Percentiles rank a stretch among this genome's conserved stretches.
Evolutionary conservation across 352 stramenopile genomes (phyloP).

Genomic region (Globisporangium nunn): DNA sequence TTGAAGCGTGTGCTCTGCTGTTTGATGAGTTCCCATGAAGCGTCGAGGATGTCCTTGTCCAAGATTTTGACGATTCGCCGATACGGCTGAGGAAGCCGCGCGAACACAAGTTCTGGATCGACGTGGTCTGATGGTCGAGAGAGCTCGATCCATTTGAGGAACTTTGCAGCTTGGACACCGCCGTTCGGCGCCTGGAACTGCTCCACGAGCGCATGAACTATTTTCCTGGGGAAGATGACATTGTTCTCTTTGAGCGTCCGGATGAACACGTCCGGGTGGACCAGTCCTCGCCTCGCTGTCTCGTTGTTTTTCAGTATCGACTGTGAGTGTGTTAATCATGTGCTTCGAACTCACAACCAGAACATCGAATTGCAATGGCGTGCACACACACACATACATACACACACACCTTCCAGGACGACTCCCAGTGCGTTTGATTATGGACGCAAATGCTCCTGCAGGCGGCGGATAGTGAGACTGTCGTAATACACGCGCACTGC

Average conservation of each 20-base stretch:
- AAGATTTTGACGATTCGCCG: conserved; percentile 59
- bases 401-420: conserved; percentile 23
- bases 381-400: no score
- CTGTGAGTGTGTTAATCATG: conserved; percentile 9
- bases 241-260: conserved; percentile 45
- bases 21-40: conserved; percentile 39
- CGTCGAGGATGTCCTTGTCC: conserved; percentile 52
- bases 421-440: conserved; percentile 32
- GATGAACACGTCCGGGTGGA: conserved; percentile 34
- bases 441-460: conserved; percentile 26
- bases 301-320: conserved; percentile 24
- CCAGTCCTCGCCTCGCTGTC: conserved; percentile 22
- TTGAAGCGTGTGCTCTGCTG: conserved; percentile 34
- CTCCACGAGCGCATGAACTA: conserved; percentile 20
- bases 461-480: no score
- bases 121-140: conserved; percentile 43
- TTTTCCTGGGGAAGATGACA: conserved; percentile 22
- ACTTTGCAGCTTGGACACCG: conserved; percentile 24
- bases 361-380: no score
- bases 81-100: conserved; percentile 61
- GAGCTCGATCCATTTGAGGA: conserved; percentile 53
- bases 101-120: conserved; percentile 52
- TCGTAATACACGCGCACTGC: background rate
- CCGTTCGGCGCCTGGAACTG: conserved; percentile 43
- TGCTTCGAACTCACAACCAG: no score